Evolutionary conservation across 208 protist genomes (phyloP).

Genomic region (Acanthamoeba lenticulata): DNA sequence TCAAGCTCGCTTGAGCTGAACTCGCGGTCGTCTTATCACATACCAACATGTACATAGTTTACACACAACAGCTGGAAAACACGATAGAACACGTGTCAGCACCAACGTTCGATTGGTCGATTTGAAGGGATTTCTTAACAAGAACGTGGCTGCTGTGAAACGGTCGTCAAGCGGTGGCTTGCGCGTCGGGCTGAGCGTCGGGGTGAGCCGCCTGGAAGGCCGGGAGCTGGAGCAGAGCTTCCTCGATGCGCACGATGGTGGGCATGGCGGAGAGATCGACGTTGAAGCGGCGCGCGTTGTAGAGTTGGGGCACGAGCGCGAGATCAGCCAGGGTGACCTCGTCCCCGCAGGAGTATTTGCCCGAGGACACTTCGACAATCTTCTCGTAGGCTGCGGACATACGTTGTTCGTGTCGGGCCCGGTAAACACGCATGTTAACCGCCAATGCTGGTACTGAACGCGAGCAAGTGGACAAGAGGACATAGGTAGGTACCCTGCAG

Average conservation of each 20-base stretch:
- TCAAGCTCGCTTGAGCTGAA: background rate
- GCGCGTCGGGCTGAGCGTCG: constrained; percentile 2
- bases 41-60: background rate
- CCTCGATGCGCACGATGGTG: constrained; percentile 78
- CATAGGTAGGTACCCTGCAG: constrained; percentile 76
- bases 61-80: too few species aligned
- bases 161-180: background rate
- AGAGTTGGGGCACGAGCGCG: constrained; percentile 88
- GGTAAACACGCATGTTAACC: background rate
- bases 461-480: too few species aligned
- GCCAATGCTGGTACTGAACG: too few species aligned
- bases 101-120: too few species aligned
- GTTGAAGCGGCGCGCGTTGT: constrained; percentile 88
- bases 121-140: too few species aligned
- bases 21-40: background rate
- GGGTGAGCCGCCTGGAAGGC: constrained; percentile 82
- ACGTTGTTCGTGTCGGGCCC: background rate
- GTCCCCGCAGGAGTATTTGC: constrained; percentile 89
- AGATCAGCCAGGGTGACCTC: constrained; percentile 88
- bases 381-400: constrained; percentile 77
- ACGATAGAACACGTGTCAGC: background rate
- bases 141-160: too few species aligned
- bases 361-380: constrained; percentile 72
- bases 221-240: constrained; percentile 68
- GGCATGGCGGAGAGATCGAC: constrained; percentile 85